Evolutionary conservation across 1,284 basidiomycete genomes (phyloP).

Genomic region (Papiliotrema fonsecae): DNA sequence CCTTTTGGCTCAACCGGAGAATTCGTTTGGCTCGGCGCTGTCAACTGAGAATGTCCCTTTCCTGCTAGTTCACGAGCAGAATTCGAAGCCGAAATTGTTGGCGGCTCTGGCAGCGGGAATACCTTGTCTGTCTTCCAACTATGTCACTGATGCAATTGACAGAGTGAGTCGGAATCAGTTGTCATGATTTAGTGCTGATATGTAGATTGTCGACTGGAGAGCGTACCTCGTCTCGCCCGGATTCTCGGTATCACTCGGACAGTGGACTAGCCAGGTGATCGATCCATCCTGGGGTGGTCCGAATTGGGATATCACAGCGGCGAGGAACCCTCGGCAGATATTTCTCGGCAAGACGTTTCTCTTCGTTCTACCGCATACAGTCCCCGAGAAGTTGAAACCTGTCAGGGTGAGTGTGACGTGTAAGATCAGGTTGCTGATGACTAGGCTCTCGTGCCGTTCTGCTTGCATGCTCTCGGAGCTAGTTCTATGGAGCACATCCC

Average conservation of each 20-base stretch:
- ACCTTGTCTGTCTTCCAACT: conserved; percentile 67
- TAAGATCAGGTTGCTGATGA: too few species aligned
- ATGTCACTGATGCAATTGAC: conserved; percentile 54
- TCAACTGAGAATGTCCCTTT: conserved; percentile 49
- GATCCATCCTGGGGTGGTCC: conserved; percentile 64
- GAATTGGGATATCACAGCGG: conserved; percentile 45
- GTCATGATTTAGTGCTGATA: background rate
- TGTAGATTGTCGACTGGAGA: conserved; percentile 56
- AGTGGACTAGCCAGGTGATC: conserved; percentile 63
- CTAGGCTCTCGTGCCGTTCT: conserved; percentile 59
- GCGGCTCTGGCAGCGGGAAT: conserved; percentile 77
- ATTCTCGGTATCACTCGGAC: conserved; percentile 53
- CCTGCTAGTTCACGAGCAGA: conserved; percentile 63
- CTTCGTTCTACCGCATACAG: conserved; percentile 22
- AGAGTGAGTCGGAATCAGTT: conserved; percentile 44
- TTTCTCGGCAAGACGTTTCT: conserved; percentile 27
- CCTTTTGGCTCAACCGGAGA: conserved; percentile 60
- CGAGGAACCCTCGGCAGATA: conserved; percentile 51
- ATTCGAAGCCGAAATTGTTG: conserved; percentile 72
- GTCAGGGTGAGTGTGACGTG: conserved; percentile 28
- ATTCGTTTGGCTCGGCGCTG: conserved; percentile 14
- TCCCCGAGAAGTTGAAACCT: conserved; percentile 7
- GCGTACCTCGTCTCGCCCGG: conserved; percentile 66
- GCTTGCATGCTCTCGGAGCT: conserved; percentile 67
- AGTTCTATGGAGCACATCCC: conserved; percentile 54